Evolutionary conservation across 2,329 filamentous ascomycete species (phyloP), one percentile per base, ranked within the genome.

Genomic region (Colletotrichum abscissum): DNA sequence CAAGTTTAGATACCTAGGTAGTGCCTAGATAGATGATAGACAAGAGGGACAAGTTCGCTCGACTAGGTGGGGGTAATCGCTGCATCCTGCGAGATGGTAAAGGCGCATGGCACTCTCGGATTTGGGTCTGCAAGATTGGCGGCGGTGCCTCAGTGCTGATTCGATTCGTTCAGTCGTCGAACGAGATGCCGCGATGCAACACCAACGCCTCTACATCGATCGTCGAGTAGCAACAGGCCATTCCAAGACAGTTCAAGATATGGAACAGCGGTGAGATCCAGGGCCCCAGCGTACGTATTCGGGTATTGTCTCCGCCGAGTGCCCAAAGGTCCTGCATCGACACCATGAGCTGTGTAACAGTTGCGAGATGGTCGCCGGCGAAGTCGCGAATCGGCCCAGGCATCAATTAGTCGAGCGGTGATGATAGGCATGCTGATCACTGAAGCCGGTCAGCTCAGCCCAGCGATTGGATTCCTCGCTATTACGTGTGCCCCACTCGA

Each of bases 201-300:
- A 22, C 38, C 56, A 35, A 56, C 57, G 30, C 57, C 33, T 70
- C 59, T 46, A 33, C 28, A 14, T 26, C 49, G 64, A 58, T 72
- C 42, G 60, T 22, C 70, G n/a, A 73, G 26, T 73, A 16, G 22
- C 14, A 14, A 22, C 7, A 46, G 42, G 19, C 24, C 11, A 24
- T 35, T 70, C 24, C 22, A 52, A 73, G 70, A 73, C 70, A 73
- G 33, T 62, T 35, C 35, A 33, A 28, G 54, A 70, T 60, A n/a
- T 35, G 35, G 54, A 73, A 73, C 60, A 67, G 70, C 67, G 70
- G 70, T 70, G 70, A 73, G 26, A n/a, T 63, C 16, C 11, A 11
- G 49, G n/a, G 33, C 28, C 64, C 24, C 11, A 11, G 56, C n/a
- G 26, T 55, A 69, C 52, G 59, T 56, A 69, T 42, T 42, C 38